phyloP scores from a whole-genome alignment of 1,284 basidiomycete species.

The Trametes pubescens region DNA sequence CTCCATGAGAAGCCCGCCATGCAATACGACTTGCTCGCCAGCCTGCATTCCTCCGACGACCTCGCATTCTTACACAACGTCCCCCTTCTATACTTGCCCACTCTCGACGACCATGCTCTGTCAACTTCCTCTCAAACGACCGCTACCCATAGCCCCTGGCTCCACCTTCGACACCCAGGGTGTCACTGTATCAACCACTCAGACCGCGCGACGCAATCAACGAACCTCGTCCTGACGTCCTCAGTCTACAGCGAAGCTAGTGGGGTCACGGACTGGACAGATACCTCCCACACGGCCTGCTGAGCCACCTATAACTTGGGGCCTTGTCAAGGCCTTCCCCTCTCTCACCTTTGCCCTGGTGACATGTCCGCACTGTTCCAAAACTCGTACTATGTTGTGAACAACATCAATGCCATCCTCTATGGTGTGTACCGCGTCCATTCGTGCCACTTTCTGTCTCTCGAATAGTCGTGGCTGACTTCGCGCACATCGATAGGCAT shows the following conservation, averaged over 20 bases:
- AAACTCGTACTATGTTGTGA: constrained; percentile 18
- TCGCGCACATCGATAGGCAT: constrained; percentile 5
- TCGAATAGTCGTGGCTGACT: too few relatives aligned
- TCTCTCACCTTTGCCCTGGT: neutral
- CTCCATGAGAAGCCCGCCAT: neutral
- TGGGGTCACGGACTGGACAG: neutral
- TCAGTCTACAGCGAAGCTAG: neutral
- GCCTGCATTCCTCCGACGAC: neutral
- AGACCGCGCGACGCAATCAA: neutral
- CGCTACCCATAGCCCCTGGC: neutral
- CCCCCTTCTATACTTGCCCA: neutral
- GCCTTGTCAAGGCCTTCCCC: neutral
- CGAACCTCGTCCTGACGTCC: neutral
- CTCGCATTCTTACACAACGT: neutral
- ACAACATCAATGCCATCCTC: constrained; percentile 22
- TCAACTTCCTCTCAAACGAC: neutral
- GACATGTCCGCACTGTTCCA: constrained; percentile 8
- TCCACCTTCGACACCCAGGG: neutral
- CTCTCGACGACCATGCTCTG: neutral
- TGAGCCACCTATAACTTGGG: neutral
- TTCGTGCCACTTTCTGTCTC: neutral
- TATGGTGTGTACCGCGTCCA: constrained; percentile 6
- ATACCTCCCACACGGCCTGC: neutral
- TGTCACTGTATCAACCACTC: neutral
- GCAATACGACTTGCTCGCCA: neutral